Base-by-base conservation (phyloP, 2,329 filamentous ascomycete genomes). In the Pezicula neosporulosa region DNA sequence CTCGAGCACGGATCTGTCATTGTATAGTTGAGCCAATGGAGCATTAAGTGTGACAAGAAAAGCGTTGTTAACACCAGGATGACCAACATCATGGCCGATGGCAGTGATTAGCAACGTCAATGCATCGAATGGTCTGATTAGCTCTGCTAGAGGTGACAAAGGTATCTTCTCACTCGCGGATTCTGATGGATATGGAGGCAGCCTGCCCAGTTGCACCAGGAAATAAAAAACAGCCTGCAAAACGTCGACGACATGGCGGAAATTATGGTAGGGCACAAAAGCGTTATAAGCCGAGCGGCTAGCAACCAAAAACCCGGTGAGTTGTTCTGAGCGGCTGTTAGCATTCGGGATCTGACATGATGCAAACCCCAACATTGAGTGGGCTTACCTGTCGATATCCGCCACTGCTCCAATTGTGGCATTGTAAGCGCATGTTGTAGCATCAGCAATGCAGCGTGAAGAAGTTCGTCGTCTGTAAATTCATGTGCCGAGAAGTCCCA, bases 221-320 rank as follows among this genome's bases (percentile, higher is more conserved):
- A 97, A 96, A 72, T 87, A 85, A 68, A 97, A 97, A 3, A 91
- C 84, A 1, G 93, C 95, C 69, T 97, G 93, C 48, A 97, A 77
- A 27, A 99, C 94, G 70, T 99, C 94, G 55, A 97, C 87, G 19
- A 96, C 94, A 70, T 99, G 94, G 49, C 93, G 88, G 68, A 97
- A 99, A 71, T 99, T 99, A 75, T 99, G 94, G 66, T 97, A 99
- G 19, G 93, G 89, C 35, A 97, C 91, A 68, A 96, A 96, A 52
- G 83, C 88, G 69, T 97, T 97, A 73, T 99, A 99, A n/a, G 94
- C 90, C 44, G 87, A 85, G 55, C 93, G 87, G 64, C 91, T 94
- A 48, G 92, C 91, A 56, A 96, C 81, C 54, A 97, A 77, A 65
- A 96, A 97, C 49, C 83, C 85, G 58, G 88, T 87, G 27, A 99